Base-by-base conservation (phyloP, 768 basidiomycete species). In the Naematelia aurantialba region DNA sequence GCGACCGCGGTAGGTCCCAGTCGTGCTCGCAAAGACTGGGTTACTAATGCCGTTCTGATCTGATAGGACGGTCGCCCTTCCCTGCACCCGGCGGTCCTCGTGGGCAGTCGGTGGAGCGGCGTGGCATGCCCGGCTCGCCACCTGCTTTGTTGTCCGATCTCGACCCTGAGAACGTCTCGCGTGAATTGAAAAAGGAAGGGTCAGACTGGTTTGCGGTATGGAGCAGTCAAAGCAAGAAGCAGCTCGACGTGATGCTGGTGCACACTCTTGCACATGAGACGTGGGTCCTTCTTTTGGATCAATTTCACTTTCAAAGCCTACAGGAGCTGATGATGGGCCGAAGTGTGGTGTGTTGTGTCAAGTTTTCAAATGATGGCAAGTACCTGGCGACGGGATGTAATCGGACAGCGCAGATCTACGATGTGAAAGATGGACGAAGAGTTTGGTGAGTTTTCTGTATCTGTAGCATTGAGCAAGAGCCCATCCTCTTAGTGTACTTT, bases 341-440 rank as follows among this genome's bases (percentile, higher is more conserved):
- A 60, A 87, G 87, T 59, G 87, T 88, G 22, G 87, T 88, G 8
- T 89, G 93, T 68, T 96, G 92, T 70, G 91, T 96, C 25, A 84
- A 88, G 59, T 94, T 96, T 79, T 94, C 91, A 52, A 89, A 90
- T 13, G 92, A 98, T 76, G 91, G 93, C 25, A 91, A 89, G 76
- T 86, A 82, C 61, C 83, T 97, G 29, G 94, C 94, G 27, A 97
- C 94, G 3, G 94, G 94, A 12, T 98, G 93, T 79, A 98, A 98
- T 79, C 83, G 90, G 44, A 90, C 91, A 0, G 91, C 92, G 19
- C 92, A 96, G 77, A 92, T 98, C 57, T 97, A 89, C 75, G 91
- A 97, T 73, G 88, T 88, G 25, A 88, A 88, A 78, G 87, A 89
- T 0, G 93, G 93, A 5, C 75, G 72, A 0, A 91, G 89, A 79